Conservation (phyloP, 2,329 filamentous ascomycete genomes). For the Pleurostoma richardsiae region DNA sequence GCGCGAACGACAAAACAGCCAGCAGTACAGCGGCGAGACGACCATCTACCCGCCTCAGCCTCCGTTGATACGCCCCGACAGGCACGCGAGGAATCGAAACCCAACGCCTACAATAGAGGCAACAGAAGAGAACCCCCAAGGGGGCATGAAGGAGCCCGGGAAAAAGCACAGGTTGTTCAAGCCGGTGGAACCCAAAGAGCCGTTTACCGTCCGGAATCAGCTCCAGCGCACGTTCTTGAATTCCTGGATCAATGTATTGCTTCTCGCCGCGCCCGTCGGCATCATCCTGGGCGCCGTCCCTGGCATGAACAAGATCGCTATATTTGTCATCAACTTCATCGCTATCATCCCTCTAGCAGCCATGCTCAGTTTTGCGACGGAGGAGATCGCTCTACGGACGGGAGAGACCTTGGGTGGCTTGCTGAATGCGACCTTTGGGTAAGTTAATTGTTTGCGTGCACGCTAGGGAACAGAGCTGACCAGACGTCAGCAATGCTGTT, state of each 20-base stretch:
- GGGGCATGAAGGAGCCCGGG: constrained; percentile 25
- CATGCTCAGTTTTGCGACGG: constrained; percentile 82
- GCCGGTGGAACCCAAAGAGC: constrained; percentile 41
- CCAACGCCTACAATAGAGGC: constrained; percentile 6
- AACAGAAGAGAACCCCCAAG: constrained; percentile 23
- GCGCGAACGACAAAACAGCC: constrained; percentile 13
- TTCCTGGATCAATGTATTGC: constrained; percentile 81
- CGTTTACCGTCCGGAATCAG: constrained; percentile 60
- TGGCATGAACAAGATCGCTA: constrained; percentile 49
- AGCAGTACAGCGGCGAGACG: constrained; percentile 12
- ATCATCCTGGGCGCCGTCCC: constrained; percentile 66
- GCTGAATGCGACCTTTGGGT: constrained; percentile 87
- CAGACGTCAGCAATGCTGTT: constrained; percentile 82
- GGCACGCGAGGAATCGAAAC: constrained; percentile 10
- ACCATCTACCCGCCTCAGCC: constrained; percentile 3
- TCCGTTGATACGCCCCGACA: constrained; percentile 1
- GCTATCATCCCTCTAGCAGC: constrained; percentile 86
- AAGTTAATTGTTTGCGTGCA: too few relatives aligned
- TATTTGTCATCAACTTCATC: constrained; percentile 90
- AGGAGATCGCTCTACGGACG: constrained; percentile 77
- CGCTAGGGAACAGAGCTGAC: too few relatives aligned
- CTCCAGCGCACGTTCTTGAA: constrained; percentile 70
- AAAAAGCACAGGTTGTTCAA: constrained; percentile 35
- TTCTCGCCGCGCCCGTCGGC: constrained; percentile 74
- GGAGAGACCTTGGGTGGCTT: constrained; percentile 86